Evolutionary conservation across 331 rosid species (phyloP), one percentile per base, ranked within the genome.

Genomic region (Malus hybrid): DNA sequence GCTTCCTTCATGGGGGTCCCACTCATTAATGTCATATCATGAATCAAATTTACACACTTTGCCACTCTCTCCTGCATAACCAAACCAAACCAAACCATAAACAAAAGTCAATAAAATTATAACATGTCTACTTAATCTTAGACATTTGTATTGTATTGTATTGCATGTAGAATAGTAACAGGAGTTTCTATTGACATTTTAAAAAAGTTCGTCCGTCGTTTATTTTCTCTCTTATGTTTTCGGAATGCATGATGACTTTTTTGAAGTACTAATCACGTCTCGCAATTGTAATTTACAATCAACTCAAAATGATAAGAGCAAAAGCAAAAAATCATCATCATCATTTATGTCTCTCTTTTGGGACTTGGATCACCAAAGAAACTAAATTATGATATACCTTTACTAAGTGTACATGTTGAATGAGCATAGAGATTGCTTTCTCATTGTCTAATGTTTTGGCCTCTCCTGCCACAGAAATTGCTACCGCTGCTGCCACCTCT

Each of bases 401-500:
- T 67, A 57, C 58, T 73, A 73, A 10, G 58, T 89, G 83, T 64
- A 83, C 81, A 48, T 84, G 87, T 67, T 86, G 93, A 81, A 76
- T 77, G 75, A 93, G 92, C 81, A 79, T 76, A 77, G 88, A 81
- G 44, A 87, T 78, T 76, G 89, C 78, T 60, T 82, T 84, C 82
- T 58, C 88, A 55, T 79, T 77, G 84, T 92, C 89, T 66, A 87
- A 75, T 75, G 90, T 64, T 85, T 87, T 80, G 81, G 86, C 77
- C 80, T 85, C 92, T 63, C 86, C 83, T 19, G 83, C 82, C 50
- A 87, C 89, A 83, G 79, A 82, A 71, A 89, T 80, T 13, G 97
- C 91, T 81, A 89, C 93, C 8, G 99, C 97, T 66, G 93, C 99
- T 70, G 99, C 97, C 65, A 92, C 80, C 78, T 92, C 97, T 42